A percentile compares a stretch with the other conserved stretches of the same genome.
Conservation (phyloP, 768 basidiomycete genomes). For the Calocera viscosa region DNA sequence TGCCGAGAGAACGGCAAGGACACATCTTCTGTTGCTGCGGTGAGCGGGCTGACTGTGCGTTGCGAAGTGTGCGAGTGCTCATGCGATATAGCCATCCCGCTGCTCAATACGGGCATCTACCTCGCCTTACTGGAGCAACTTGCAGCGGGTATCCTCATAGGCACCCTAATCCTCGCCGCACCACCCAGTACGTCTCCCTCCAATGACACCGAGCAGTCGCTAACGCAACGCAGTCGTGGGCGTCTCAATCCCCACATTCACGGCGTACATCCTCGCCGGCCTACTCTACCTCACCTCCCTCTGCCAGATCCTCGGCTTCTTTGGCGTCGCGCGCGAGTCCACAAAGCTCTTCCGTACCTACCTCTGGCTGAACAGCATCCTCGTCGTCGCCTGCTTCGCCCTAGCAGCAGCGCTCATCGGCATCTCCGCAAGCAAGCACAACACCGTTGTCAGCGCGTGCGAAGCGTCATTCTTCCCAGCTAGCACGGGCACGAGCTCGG, state of each 20-base stretch:
- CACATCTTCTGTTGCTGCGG: constrained; percentile 45
- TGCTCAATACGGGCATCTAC: constrained; percentile 85
- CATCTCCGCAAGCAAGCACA: constrained; percentile 66
- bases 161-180: constrained; percentile 61
- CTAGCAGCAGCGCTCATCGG: constrained; percentile 71
- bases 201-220: background rate
- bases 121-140: constrained; percentile 65
- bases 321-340: constrained; percentile 71
- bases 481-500: constrained; percentile 9
- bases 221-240: constrained; percentile 54
- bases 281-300: constrained; percentile 65
- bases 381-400: constrained; percentile 51
- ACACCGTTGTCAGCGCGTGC: constrained; percentile 56
- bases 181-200: constrained; percentile 50
- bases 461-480: constrained; percentile 25
- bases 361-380: constrained; percentile 48
- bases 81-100: constrained; percentile 51
- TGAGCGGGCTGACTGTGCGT: constrained; percentile 18
- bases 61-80: no score
- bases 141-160: constrained; percentile 49
- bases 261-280: constrained; percentile 58
- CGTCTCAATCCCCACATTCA: constrained; percentile 66
- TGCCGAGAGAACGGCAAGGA: background rate
- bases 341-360: constrained; percentile 54
- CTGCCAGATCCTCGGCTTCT: constrained; percentile 70